Evolutionary conservation across 768 basidiomycete species (phyloP), one percentile per base, ranked within the genome.

Genomic region (Lactarius tabidus): DNA sequence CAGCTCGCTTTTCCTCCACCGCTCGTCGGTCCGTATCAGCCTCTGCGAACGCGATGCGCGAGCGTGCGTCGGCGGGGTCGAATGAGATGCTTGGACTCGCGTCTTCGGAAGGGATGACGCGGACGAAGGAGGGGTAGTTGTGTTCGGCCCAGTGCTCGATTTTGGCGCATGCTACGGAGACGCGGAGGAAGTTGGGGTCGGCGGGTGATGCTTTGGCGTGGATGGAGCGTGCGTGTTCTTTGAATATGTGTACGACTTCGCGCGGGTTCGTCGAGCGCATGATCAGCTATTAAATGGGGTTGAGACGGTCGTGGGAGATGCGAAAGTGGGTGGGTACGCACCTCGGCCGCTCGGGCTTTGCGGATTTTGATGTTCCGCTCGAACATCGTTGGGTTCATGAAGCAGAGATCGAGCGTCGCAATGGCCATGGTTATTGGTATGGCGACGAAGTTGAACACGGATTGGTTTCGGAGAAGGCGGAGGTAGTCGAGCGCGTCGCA

Each of bases 341-440:
- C 95, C 69, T 78, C 71, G 2, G 95, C 93, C 54, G 96, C 94
- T 69, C 88, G 85, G 1, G 93, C 94, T 73, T 94, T 95, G 64
- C 95, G 84, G 67, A 99, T 99, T 78, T 99, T 98, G 74, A 97
- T 87, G 74, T 97, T 95, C 71, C 82, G 77, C 69, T 89, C 82
- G 76, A 98, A 86, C 83, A 98, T 90, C 9, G 78, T 79, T 9
- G 84, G 84, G 77, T 98, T 98, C 91, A 93, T 95, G 79, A 95
- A 98, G 75, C 94, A 96, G 54, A 92, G 76, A 57, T 88, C 85
- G 26, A 99, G 82, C 9, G 96, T 98, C 12, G 96, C 95, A 68
- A 99, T 89, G 0, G 96, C 95, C 95, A 98, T 98, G 15, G 88
- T 84, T 20, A 88, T 91, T 7, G 96, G 96, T 64, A 98, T 91